A percentile compares a stretch with the other conserved stretches of the same genome.
These are phyloP conservation scores for Anisodus acutangulus DNA, from an alignment of 257 asterid genomes.

Conservation along the genomic window DNA sequence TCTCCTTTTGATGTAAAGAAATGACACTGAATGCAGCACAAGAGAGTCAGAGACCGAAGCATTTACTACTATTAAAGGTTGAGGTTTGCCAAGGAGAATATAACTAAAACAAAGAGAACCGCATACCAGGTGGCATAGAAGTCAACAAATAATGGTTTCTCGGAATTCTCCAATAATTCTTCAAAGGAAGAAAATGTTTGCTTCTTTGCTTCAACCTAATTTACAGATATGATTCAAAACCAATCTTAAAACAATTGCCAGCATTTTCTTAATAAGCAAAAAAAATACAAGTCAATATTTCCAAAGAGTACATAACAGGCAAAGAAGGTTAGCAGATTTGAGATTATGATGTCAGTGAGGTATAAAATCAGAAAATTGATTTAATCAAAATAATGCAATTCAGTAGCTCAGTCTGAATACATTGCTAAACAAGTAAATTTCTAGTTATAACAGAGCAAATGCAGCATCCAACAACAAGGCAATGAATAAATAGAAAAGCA, in stretches of 20 bases:
- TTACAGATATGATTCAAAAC: conserved; percentile 18
- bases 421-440: not conserved
- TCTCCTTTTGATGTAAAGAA: conserved; percentile 1
- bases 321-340: not conserved
- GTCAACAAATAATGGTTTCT: conserved; percentile 88
- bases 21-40: not conserved
- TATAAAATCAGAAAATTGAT: not conserved
- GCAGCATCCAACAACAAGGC: not conserved
- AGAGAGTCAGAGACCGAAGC: not conserved
- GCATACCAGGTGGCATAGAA: conserved; percentile 96
- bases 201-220: conserved; percentile 88
- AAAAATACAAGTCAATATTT: not conserved
- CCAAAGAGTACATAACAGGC: not conserved
- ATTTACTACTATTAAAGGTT: not conserved
- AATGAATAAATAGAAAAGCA: not conserved
- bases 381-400: not conserved
- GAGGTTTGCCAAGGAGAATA: not conserved
- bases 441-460: not conserved
- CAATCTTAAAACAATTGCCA: not conserved
- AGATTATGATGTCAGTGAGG: not conserved
- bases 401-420: not conserved
- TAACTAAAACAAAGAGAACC: not conserved
- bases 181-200: conserved; percentile 78
- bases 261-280: not conserved
- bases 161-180: conserved; percentile 73